A percentile compares a stretch with the other conserved stretches of the same genome.
Conservation (phyloP, 1,284 basidiomycete genomes). For the Mycena sp. region DNA sequence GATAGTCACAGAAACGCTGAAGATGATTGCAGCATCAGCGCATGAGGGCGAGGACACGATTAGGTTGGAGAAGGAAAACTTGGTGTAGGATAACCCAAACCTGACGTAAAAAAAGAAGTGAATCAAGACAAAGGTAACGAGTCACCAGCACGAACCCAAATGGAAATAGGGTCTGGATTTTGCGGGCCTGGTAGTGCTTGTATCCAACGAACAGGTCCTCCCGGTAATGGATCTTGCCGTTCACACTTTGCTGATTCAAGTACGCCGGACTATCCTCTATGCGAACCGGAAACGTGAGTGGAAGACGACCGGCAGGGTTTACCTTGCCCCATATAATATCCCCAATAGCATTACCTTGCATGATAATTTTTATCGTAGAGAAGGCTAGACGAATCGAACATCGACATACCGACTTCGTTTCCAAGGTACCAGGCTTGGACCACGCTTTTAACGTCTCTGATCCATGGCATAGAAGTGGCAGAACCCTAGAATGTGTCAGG, state of each 20-base stretch:
- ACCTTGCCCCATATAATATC: constrained; percentile 78
- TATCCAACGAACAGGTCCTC: constrained; percentile 80
- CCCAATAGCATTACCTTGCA: constrained; percentile 65
- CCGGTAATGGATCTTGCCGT: constrained; percentile 71
- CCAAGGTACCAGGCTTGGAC: constrained; percentile 79
- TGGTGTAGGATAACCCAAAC: constrained; percentile 79
- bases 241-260: constrained; percentile 66
- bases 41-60: constrained; percentile 40
- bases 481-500: constrained; percentile 56
- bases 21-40: constrained; percentile 43
- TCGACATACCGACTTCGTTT: constrained; percentile 67
- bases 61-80: constrained; percentile 65
- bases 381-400: too few species aligned
- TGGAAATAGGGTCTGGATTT: constrained; percentile 68
- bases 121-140: constrained; percentile 23
- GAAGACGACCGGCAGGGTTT: constrained; percentile 77
- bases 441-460: constrained; percentile 58
- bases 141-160: constrained; percentile 62
- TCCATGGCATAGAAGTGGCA: constrained; percentile 75
- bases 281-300: constrained; percentile 71
- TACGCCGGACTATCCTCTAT: constrained; percentile 75
- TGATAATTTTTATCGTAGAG: too few species aligned
- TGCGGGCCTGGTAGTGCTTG: constrained; percentile 70
- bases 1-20: constrained; percentile 56
- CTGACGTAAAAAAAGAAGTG: constrained; percentile 39